Evolutionary conservation across 306 rosid species (phyloP).

Genomic region (Begonia loranthoides): DNA sequence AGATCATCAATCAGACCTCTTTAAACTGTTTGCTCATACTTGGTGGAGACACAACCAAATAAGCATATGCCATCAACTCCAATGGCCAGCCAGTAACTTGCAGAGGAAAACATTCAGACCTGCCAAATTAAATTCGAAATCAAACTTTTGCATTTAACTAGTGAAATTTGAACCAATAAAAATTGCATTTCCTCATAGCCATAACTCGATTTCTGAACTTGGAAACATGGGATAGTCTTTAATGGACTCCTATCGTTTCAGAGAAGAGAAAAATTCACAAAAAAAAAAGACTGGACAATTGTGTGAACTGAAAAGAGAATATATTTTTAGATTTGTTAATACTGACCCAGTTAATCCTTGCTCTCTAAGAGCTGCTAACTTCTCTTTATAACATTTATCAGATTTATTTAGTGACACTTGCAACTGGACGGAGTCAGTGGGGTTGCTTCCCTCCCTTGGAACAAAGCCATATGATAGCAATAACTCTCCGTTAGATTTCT

Average conservation of each 20-base stretch:
- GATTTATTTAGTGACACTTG: slow-evolving; percentile 56
- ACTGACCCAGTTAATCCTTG: slow-evolving; percentile 64
- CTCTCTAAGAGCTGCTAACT: slow-evolving; percentile 51
- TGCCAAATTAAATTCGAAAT: slow-evolving; percentile 18
- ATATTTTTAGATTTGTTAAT: neutral
- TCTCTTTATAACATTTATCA: slow-evolving; percentile 59
- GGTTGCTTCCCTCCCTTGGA: slow-evolving; percentile 84
- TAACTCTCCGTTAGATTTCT: slow-evolving; percentile 87
- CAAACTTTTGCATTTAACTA: neutral
- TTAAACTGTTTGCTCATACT: slow-evolving; percentile 62
- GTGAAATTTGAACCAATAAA: neutral
- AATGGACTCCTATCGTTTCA: neutral
- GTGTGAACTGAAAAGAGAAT: neutral
- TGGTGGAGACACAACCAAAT: slow-evolving; percentile 76
- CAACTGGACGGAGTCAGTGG: slow-evolving; percentile 81
- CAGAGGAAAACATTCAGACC: slow-evolving; percentile 79
- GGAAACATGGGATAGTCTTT: neutral
- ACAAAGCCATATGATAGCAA: slow-evolving; percentile 91
- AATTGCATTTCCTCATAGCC: neutral
- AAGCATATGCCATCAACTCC: slow-evolving; percentile 92
- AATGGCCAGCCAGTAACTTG: slow-evolving; percentile 86
- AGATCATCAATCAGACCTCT: slow-evolving; percentile 41
- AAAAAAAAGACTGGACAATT: neutral
- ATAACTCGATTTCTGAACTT: neutral
- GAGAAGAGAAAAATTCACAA: neutral